These are phyloP conservation scores for Handroanthus guayacan DNA, from an alignment of 257 asterid species.

Conservation along the genomic window DNA sequence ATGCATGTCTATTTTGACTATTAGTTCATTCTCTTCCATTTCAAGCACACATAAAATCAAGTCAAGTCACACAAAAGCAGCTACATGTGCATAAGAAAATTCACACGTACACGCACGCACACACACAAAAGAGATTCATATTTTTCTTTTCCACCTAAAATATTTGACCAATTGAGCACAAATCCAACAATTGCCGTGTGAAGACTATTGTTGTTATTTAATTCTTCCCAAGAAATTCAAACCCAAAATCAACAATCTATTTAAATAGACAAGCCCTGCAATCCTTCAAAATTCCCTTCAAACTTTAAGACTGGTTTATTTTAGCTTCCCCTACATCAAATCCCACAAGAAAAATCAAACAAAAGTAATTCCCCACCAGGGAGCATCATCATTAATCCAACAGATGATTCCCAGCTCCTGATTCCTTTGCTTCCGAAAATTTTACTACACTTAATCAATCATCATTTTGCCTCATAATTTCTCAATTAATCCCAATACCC, in stretches of 20 bases:
- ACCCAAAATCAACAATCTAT: slow-evolving; percentile 31
- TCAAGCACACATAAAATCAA: slow-evolving; percentile 30
- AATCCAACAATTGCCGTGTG: slow-evolving; percentile 33
- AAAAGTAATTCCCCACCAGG: slow-evolving; percentile 4
- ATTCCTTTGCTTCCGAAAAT: slow-evolving; percentile 2
- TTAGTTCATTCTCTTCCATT: background rate
- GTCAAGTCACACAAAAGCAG: slow-evolving; percentile 43
- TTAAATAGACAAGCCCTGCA: slow-evolving; percentile 33
- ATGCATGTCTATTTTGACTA: background rate
- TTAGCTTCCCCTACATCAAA: background rate
- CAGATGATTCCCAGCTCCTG: slow-evolving; percentile 4
- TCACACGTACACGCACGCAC: slow-evolving; percentile 25
- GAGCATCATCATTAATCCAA: background rate
- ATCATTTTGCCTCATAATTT: background rate
- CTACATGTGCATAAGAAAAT: slow-evolving; percentile 33
- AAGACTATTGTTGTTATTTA: slow-evolving; percentile 20
- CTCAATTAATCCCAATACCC: background rate
- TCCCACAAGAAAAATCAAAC: background rate
- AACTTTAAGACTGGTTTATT: slow-evolving; percentile 36
- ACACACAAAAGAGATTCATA: slow-evolving; percentile 21
- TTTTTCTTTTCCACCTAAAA: slow-evolving; percentile 30
- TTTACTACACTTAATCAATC: slow-evolving; percentile 2
- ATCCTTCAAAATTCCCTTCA: slow-evolving; percentile 30
- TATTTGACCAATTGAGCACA: slow-evolving; percentile 37
- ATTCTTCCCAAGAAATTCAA: slow-evolving; percentile 5